phyloP scores from a whole-genome alignment of 768 basidiomycete genomes.

The Glaciozyma martinii region DNA sequence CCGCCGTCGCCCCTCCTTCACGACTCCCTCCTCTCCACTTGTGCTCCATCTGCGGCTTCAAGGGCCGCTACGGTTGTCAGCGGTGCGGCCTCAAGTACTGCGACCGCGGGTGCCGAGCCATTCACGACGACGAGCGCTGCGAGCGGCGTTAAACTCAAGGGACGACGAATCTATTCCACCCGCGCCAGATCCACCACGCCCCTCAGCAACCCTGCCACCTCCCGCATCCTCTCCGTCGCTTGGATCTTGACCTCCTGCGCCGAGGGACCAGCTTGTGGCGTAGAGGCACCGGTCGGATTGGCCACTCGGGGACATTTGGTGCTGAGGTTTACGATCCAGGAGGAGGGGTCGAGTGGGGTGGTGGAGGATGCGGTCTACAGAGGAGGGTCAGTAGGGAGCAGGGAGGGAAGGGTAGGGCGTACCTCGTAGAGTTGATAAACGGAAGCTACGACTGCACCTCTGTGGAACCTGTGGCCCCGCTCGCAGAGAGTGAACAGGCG shows the following conservation, averaged over 20 bases:
- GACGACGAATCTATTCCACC: background rate
- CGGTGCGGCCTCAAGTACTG: slow-evolving; percentile 69
- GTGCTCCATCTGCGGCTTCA: slow-evolving; percentile 82
- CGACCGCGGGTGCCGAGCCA: slow-evolving; percentile 58
- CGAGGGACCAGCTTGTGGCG: background rate
- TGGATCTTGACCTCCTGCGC: background rate
- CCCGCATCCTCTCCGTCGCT: background rate
- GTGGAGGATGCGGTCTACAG: background rate
- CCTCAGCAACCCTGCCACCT: background rate
- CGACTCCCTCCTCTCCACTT: slow-evolving; percentile 59
- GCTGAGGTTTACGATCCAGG: background rate
- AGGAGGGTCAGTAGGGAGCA: background rate
- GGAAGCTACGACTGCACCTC: background rate
- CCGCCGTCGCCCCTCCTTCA: slow-evolving; percentile 54
- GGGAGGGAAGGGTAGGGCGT: background rate
- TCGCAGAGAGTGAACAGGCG: background rate
- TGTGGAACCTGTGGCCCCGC: background rate
- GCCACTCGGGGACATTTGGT: background rate
- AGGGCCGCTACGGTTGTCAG: slow-evolving; percentile 68
- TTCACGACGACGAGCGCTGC: slow-evolving; percentile 72
- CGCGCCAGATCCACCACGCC: background rate
- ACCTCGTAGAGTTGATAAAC: background rate
- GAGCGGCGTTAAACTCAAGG: slow-evolving; percentile 42
- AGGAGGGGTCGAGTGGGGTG: background rate
- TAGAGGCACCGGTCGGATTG: background rate